Evolutionary conservation across 2,329 filamentous ascomycete species (phyloP).

Genomic region (Coniosporium tulheliwenetii): DNA sequence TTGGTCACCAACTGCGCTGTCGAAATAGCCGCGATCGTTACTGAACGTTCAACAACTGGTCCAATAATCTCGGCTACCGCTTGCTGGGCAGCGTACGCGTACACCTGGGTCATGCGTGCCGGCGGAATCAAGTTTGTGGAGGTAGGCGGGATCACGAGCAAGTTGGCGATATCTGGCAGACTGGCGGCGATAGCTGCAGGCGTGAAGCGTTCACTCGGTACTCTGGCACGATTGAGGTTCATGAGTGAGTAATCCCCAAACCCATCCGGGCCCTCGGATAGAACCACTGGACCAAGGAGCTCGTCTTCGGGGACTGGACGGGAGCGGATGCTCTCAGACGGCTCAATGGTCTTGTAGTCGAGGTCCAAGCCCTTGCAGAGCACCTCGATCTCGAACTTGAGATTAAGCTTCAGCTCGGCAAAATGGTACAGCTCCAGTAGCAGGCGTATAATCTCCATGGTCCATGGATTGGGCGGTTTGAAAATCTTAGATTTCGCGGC

Average conservation of each 20-base stretch:
- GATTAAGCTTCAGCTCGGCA: slow-evolving; percentile 84
- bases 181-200: slow-evolving; percentile 63
- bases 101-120: slow-evolving; percentile 53
- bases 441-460: slow-evolving; percentile 88
- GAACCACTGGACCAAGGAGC: slow-evolving; percentile 35
- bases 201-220: slow-evolving; percentile 57
- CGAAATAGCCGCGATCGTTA: slow-evolving; percentile 94
- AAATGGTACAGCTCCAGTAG: slow-evolving; percentile 89
- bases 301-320: slow-evolving; percentile 49
- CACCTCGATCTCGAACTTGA: slow-evolving; percentile 98
- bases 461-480: slow-evolving; percentile 87
- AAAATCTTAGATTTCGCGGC: slow-evolving; percentile 78
- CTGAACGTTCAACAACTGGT: slow-evolving; percentile 90
- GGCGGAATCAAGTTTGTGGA: slow-evolving; percentile 64
- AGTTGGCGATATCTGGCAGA: slow-evolving; percentile 68
- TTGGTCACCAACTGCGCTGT: slow-evolving; percentile 92
- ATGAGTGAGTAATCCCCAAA: slow-evolving; percentile 76
- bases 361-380: slow-evolving; percentile 82
- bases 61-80: slow-evolving; percentile 94
- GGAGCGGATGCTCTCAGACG: slow-evolving; percentile 72
- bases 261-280: slow-evolving; percentile 55
- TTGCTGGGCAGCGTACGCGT: slow-evolving; percentile 70
- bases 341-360: slow-evolving; percentile 85
- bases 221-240: slow-evolving; percentile 47
- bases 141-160: slow-evolving; percentile 64